Evolutionary conservation across 805 yeast genomes (phyloP).

Genomic region (Saccharomycopsis synnaedendra): DNA sequence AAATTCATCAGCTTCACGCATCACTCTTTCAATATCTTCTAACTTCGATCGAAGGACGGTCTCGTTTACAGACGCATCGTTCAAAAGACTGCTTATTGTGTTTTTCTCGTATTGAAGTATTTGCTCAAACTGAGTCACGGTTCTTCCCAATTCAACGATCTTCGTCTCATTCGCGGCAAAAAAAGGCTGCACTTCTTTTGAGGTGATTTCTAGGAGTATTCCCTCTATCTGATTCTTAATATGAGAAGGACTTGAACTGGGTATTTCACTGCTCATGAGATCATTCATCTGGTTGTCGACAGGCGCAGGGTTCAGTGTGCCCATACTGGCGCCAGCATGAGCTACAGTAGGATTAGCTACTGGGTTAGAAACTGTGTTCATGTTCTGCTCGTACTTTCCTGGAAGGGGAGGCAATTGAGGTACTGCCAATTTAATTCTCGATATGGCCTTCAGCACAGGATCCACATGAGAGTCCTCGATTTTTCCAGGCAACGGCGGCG

Average conservation of each 20-base stretch:
- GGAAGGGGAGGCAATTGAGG: no score
- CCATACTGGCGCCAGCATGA: no score
- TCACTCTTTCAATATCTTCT: constrained; percentile 21
- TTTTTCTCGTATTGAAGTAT: constrained; percentile 26
- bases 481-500: neutral
- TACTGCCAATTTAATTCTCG: no score
- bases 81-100: constrained; percentile 20
- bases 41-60: constrained; percentile 22
- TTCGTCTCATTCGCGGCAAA: constrained; percentile 5
- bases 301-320: no score
- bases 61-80: constrained; percentile 22
- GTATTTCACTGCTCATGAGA: no score
- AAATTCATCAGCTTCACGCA: constrained; percentile 23
- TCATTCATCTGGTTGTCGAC: no score
- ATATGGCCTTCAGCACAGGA: neutral
- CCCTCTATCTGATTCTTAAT: constrained; percentile 15
- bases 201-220: constrained; percentile 19
- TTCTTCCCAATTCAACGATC: constrained; percentile 3
- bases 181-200: constrained; percentile 18
- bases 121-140: constrained; percentile 26
- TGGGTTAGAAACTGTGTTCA: no score
- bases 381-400: no score
- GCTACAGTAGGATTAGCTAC: no score
- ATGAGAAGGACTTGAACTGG: no score
- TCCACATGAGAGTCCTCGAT: constrained; percentile 3